These are phyloP conservation scores for Aschersonia sp. DNA, from an alignment of 2,329 filamentous ascomycete genomes.

Conservation along the genomic window DNA sequence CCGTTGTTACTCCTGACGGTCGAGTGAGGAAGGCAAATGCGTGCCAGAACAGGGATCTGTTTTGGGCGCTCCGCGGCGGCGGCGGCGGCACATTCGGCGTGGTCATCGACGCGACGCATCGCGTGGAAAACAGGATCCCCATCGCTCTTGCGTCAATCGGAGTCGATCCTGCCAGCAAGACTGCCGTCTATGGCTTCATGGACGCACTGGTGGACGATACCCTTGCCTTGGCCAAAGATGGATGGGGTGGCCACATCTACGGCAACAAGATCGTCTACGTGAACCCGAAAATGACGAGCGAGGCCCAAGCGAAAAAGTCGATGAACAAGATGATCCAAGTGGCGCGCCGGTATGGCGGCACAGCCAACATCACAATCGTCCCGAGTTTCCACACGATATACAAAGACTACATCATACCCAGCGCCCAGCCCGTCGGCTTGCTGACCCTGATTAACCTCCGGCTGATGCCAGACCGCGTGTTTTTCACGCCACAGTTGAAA, in stretches of 20 bases:
- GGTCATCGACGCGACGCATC: slow-evolving; percentile 21
- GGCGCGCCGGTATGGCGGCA: slow-evolving; percentile 2
- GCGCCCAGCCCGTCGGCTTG: slow-evolving; percentile 4
- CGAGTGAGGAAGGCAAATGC: slow-evolving; percentile 23
- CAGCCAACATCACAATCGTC: slow-evolving; percentile 1
- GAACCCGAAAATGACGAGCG: slow-evolving; percentile 1
- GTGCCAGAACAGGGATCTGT: slow-evolving; percentile 28
- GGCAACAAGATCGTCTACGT: slow-evolving; percentile 6
- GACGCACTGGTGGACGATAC: slow-evolving; percentile 6
- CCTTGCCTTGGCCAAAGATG: slow-evolving; percentile 5
- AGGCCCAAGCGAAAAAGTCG: not conserved
- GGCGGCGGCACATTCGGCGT: slow-evolving; percentile 27
- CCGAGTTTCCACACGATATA: slow-evolving; percentile 6
- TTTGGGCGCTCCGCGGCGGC: slow-evolving; percentile 33
- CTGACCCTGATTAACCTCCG: slow-evolving; percentile 6
- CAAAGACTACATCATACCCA: slow-evolving; percentile 4
- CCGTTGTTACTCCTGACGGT: slow-evolving; percentile 29
- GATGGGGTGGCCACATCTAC: slow-evolving; percentile 9
- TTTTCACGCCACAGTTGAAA: not conserved
- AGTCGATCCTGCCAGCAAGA: not conserved
- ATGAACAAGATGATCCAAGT: slow-evolving; percentile 1
- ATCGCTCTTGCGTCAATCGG: slow-evolving; percentile 2
- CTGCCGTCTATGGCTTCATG: slow-evolving; percentile 4
- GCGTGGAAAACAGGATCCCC: slow-evolving; percentile 1
- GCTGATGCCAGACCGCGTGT: slow-evolving; percentile 3